Conservation (phyloP, 768 basidiomycete species). For the Serpula lacrymans region DNA sequence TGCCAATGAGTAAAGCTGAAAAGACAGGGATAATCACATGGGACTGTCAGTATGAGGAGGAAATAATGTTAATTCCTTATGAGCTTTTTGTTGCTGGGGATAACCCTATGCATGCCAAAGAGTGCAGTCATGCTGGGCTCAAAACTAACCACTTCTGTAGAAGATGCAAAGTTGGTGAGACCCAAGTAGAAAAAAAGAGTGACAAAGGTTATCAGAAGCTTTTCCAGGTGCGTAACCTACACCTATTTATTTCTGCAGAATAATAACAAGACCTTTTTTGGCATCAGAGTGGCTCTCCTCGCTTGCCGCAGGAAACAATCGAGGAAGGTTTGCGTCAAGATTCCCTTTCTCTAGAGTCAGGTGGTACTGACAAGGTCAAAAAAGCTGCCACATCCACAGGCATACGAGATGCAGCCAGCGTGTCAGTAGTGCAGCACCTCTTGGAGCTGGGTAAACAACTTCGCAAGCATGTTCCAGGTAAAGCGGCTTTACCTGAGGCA, state of each 20-base stretch:
- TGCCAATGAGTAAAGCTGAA: constrained; percentile 8
- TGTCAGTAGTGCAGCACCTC: not conserved
- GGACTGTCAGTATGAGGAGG: constrained; percentile 17
- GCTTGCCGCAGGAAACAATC: not conserved
- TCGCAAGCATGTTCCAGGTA: not conserved
- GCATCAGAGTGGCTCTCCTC: constrained; percentile 1
- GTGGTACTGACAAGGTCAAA: constrained; percentile 5
- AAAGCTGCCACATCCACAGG: not conserved
- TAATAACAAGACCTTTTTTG: too few relatives aligned
- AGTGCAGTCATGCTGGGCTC: constrained; percentile 29
- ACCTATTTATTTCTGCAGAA: too few relatives aligned
- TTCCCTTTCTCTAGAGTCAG: not conserved
- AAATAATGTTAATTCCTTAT: constrained; percentile 23
- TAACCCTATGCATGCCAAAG: constrained; percentile 37
- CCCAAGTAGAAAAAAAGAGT: constrained; percentile 13
- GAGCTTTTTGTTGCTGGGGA: constrained; percentile 20
- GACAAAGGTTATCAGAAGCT: constrained; percentile 23
- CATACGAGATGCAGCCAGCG: not conserved
- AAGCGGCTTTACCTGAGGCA: not conserved
- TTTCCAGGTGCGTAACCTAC: constrained; percentile 16
- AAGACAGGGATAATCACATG: constrained; percentile 13
- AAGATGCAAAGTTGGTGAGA: constrained; percentile 30
- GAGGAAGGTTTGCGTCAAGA: constrained; percentile 3
- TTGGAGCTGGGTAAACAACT: constrained; percentile 5
- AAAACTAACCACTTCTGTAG: constrained; percentile 29